Evolutionary conservation across 1,139 yeast species (phyloP).

Genomic region (Saccharomycopsis hybrid): DNA sequence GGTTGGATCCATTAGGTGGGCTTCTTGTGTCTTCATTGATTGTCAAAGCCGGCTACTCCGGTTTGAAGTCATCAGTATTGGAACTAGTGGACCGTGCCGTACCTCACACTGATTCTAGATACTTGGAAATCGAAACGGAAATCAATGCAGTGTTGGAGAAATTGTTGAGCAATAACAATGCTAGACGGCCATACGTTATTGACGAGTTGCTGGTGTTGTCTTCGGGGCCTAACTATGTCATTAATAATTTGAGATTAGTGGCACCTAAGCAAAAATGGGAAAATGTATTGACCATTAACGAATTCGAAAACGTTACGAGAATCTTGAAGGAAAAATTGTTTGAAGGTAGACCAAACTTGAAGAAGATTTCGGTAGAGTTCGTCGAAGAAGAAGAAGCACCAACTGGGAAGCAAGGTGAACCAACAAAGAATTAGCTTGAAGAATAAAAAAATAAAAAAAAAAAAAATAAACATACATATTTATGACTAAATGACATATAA

Average conservation of each 20-base stretch:
- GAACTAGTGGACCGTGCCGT: conserved; percentile 68
- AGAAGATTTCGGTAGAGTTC: conserved; percentile 32
- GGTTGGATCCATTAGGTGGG: conserved; percentile 93
- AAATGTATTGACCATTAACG: conserved; percentile 36
- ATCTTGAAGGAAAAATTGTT: conserved; percentile 27
- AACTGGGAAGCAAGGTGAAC: no score
- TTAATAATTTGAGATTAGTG: conserved; percentile 35
- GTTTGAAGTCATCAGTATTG: conserved; percentile 59
- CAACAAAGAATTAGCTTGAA: not conserved
- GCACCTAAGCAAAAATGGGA: conserved; percentile 40
- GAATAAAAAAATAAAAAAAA: not conserved
- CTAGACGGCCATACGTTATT: conserved; percentile 35
- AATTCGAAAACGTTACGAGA: conserved; percentile 40
- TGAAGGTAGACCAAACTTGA: conserved; percentile 31
- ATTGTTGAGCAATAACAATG: conserved; percentile 31
- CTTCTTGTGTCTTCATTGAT: conserved; percentile 74
- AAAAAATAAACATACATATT: not conserved
- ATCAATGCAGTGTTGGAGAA: conserved; percentile 32
- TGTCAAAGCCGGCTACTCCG: conserved; percentile 76
- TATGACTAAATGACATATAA: not conserved
- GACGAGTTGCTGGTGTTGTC: conserved; percentile 50
- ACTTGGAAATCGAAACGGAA: conserved; percentile 33
- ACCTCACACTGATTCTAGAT: conserved; percentile 36
- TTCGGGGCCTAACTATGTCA: conserved; percentile 60
- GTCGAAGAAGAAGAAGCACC: conserved; percentile 15